These are phyloP conservation scores for Alopecurus myosuroides DNA, from an alignment of 176 grass and related monocot genomes.

Conservation along the genomic window DNA sequence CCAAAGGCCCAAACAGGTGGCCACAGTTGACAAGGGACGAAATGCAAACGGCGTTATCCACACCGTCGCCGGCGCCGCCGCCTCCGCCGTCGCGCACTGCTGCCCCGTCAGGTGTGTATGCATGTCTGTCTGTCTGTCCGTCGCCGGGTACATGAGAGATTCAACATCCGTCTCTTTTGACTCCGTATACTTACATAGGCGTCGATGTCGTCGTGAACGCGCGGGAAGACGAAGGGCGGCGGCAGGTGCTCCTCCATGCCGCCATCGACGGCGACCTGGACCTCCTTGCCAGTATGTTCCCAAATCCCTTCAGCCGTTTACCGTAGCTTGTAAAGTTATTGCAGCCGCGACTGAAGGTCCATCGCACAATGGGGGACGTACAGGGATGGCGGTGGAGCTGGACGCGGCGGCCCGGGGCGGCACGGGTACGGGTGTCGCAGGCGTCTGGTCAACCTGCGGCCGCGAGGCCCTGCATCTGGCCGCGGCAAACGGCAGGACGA, in stretches of 20 bases:
- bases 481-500: slow-evolving; percentile 4
- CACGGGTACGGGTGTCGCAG: background rate
- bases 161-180: background rate
- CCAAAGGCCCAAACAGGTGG: background rate
- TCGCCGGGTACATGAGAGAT: no score
- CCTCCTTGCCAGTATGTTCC: background rate
- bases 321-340: background rate
- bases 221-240: background rate
- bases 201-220: background rate
- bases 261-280: slow-evolving; percentile 2
- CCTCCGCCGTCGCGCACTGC: background rate
- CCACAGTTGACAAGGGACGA: background rate
- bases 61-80: background rate
- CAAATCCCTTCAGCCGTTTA: background rate
- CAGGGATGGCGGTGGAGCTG: slow-evolving; percentile 15
- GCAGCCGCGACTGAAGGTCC: background rate
- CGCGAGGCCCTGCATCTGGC: background rate
- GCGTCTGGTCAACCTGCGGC: background rate
- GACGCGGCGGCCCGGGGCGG: background rate
- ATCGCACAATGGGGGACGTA: background rate
- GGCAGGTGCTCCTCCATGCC: background rate
- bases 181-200: background rate
- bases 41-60: background rate
- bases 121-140: no score
- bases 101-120: background rate